phyloP scores from a whole-genome alignment of 2,329 filamentous ascomycete species.

The Dendrostoma leiphaemia region DNA sequence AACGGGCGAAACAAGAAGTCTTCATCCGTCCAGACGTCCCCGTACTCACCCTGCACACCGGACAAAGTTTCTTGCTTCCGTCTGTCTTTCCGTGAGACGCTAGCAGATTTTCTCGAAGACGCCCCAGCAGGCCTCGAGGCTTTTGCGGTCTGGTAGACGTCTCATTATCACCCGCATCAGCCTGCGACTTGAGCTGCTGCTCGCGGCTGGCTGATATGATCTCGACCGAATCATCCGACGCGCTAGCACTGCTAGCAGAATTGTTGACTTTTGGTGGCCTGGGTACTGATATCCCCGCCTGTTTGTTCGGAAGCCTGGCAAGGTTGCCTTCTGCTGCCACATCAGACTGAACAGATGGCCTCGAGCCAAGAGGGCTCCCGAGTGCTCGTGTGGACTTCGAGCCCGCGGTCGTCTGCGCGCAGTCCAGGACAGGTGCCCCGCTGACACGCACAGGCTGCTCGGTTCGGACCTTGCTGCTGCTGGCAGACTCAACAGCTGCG shows the following conservation, averaged over 20 bases:
- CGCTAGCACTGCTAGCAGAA: neutral
- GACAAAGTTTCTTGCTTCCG: neutral
- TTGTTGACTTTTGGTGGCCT: too few relatives aligned
- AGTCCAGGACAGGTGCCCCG: neutral
- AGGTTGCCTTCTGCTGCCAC: too few relatives aligned
- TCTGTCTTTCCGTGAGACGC: neutral
- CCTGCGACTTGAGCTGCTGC: neutral
- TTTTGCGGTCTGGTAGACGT: neutral
- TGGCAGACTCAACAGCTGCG: neutral
- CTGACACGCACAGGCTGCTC: neutral
- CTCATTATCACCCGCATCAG: neutral
- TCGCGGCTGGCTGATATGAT: neutral
- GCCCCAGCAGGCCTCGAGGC: neutral
- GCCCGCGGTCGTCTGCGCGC: neutral
- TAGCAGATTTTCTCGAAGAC: neutral
- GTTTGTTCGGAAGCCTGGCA: too few relatives aligned
- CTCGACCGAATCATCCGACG: neutral
- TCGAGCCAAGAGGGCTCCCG: too few relatives aligned
- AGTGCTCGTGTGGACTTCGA: neutral
- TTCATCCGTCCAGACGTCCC: neutral
- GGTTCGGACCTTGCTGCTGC: neutral
- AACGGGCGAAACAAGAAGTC: neutral
- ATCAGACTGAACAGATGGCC: neutral
- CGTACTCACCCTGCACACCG: neutral
- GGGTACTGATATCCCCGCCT: too few relatives aligned